Evolutionary conservation across 2,329 filamentous ascomycete species (phyloP), one percentile per base, ranked within the genome.

Genomic region (Cercospora beticola): DNA sequence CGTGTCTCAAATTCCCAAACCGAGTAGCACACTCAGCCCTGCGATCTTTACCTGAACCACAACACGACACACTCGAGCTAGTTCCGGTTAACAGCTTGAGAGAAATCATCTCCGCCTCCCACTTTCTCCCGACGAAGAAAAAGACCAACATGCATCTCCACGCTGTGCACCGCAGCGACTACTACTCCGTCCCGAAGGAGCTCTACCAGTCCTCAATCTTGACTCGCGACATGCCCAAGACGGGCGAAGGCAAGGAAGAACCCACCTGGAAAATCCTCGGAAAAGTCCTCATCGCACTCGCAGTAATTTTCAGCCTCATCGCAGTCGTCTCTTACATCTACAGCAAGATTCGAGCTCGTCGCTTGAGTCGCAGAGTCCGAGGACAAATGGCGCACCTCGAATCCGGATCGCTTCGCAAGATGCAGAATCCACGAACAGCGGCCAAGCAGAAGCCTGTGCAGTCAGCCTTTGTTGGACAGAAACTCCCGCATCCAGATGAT

Each of bases 61-160:
- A 54, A 54, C 49, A 54, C 49, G 28, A 58, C 28, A 26, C 28
- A 58, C 28, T 31, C 56, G 56, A 58, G 56, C 56, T 31, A 58
- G 56, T 58, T 58, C 56, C 12, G 56, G 56, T 33, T 14, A 36
- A 58, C 56, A 33, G 56, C 56, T 58, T 28, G 26, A 9, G 16
- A 18, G 28, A 31, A 33, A 9, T 58, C 16, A 43, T n/a, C 12
- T 28, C 5, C 30, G 28, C 33, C 18, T 18, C 31, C 33, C 14
- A 46, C 12, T 10, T 30, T 12, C 40, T 46, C 26, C 23, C 49
- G 12, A 54, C 49, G 28, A 23, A 21, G 43, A 10, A 30, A 40
- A 6, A 33, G 31, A 30, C 43, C 12, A 56, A 61, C 7, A 70
- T 70, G 68, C 68, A 64, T 61, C 65, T 66, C 26, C 52, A 33